Base-by-base conservation (phyloP, 805 yeast species). In the Hemisphaericaspora nanyangensis region DNA sequence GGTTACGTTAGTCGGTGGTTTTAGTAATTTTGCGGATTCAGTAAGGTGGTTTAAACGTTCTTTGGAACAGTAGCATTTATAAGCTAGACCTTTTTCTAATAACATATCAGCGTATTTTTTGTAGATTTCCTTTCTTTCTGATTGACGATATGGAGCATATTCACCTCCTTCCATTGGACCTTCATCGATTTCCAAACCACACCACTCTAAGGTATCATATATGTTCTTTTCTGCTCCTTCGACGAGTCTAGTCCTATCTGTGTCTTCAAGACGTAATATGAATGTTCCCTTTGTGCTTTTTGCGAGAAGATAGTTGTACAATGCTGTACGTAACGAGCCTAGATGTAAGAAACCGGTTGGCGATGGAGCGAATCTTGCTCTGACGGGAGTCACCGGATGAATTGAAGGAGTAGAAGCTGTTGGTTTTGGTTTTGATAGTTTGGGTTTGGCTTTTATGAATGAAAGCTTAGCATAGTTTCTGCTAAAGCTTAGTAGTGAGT, bases 331-430 rank as follows among this genome's bases (percentile, higher is more conserved):
- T 33, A 93, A 56, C 0, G 97, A 90, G 0, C 99, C 99, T 43
- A 93, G 58, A 57, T 93, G 99, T n/a, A 93, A 68, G 45, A 77
- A 77, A 0, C 99, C 99, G 0, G 99, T 93, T 1, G 99, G 99
- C 2, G 97, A 89, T 0, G 99, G 99, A 0, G 99, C 99, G 61
- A 93, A 93, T 47, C 99, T 65, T 1, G 98, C 86, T 47, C 96
- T 62, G 0, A 80, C 95, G 0, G 93, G 88, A 0, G 43, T 26
- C 1, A 41, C 47, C 1, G 80, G 78, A 32, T 71, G 74, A 7
- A 67, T 48, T 19, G 37, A 24, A 8, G 13, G 12, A 12, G 22
- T 12, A 10, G n/a, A 6, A 16, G 19, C 18, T 10, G 32, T 10
- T 17, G 39, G 6, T 17, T 26, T 12, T 5, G 33, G 31, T 17